phyloP scores from a whole-genome alignment of 2,329 filamentous ascomycete genomes.

The Penicillium olsonii region DNA sequence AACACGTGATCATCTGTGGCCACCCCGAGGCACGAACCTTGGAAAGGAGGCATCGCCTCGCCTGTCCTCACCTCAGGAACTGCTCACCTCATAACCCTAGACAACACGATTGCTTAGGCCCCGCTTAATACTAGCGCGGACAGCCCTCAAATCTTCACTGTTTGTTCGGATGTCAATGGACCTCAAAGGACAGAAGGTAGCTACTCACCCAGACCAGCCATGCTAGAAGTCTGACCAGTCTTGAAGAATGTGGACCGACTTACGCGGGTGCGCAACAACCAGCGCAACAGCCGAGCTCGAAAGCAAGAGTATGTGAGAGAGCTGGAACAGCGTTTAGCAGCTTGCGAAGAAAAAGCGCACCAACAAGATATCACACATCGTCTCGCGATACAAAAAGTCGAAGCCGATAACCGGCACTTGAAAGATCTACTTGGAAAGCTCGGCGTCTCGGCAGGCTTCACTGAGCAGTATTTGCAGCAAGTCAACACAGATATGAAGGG shows the following conservation, averaged over 20 bases:
- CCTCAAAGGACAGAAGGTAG: constrained; percentile 15
- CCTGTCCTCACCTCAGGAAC: too few relatives aligned
- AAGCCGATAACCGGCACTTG: constrained; percentile 37
- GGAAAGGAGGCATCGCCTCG: too few relatives aligned
- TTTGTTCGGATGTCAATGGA: constrained; percentile 1
- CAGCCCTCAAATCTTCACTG: background rate
- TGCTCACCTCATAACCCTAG: too few relatives aligned
- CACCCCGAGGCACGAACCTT: too few relatives aligned
- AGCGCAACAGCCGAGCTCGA: constrained; percentile 39
- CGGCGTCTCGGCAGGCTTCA: constrained; percentile 24
- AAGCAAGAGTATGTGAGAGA: constrained; percentile 40
- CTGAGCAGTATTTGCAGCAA: constrained; percentile 31
- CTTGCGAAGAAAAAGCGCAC: constrained; percentile 29
- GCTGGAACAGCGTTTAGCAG: constrained; percentile 34
- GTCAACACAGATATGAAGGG: constrained; percentile 18
- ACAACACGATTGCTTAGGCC: too few relatives aligned
- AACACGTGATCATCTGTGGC: too few relatives aligned
- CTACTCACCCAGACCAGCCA: background rate
- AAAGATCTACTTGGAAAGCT: constrained; percentile 26
- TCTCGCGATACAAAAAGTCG: constrained; percentile 34
- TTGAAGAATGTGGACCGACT: constrained; percentile 30
- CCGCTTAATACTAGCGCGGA: too few relatives aligned
- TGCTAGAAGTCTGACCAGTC: constrained; percentile 6
- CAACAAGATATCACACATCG: constrained; percentile 37
- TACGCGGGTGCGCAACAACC: constrained; percentile 45